Conservation (phyloP, 2,329 filamentous ascomycete genomes). For the Cryphonectria nitschkei region DNA sequence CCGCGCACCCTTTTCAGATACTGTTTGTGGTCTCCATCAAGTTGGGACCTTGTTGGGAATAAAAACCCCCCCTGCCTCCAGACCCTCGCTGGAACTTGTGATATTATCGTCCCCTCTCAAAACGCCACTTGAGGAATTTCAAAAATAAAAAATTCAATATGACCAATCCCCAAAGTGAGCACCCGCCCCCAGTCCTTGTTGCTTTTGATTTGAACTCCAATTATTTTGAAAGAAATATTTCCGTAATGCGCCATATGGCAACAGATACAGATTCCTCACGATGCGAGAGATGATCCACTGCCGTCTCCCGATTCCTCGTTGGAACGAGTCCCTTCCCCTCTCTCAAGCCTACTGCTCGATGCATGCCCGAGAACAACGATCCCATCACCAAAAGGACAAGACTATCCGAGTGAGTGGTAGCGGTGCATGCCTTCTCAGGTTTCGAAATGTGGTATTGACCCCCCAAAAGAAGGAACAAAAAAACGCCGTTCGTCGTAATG, state of each 20-base stretch:
- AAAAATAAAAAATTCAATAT: neutral
- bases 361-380: neutral
- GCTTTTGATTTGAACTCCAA: constrained; percentile 7
- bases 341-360: neutral
- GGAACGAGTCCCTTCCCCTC: neutral
- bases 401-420: neutral
- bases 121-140: constrained; percentile 17
- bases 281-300: neutral
- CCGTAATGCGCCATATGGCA: constrained; percentile 3
- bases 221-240: neutral
- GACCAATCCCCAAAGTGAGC: neutral
- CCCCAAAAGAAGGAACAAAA: constrained; percentile 14
- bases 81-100: constrained; percentile 10
- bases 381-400: neutral
- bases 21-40: constrained; percentile 2
- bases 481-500: constrained; percentile 26
- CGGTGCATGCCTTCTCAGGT: neutral
- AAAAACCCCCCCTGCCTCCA: neutral
- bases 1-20: neutral
- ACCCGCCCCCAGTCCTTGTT: neutral
- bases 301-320: neutral
- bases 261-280: neutral
- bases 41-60: neutral
- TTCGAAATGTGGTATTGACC: neutral
- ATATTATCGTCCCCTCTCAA: constrained; percentile 14